Conservation (phyloP, 2,329 filamentous ascomycete genomes). For the Aureobasidium sp. region DNA sequence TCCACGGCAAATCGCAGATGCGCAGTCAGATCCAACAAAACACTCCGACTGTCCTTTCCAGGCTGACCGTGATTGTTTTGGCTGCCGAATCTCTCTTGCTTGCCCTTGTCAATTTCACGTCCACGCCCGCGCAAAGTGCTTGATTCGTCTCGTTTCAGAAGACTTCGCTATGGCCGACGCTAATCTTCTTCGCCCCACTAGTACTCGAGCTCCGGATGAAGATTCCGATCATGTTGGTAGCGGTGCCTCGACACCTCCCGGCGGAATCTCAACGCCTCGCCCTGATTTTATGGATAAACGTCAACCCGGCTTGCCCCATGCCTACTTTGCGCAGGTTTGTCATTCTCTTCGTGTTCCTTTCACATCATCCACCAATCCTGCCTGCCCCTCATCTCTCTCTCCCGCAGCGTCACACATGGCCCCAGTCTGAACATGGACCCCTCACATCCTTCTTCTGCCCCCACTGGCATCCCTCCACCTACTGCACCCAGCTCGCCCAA, state of each 20-base stretch:
- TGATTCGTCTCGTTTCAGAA: constrained; percentile 16
- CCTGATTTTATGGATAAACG: constrained; percentile 93
- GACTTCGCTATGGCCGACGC: constrained; percentile 24
- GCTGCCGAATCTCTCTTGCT: background rate
- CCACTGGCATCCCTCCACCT: constrained; percentile 18
- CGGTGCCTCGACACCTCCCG: constrained; percentile 76
- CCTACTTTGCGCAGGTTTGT: constrained; percentile 99
- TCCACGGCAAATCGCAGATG: constrained; percentile 4
- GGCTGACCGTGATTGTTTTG: background rate
- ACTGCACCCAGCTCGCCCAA: constrained; percentile 31
- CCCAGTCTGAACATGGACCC: constrained; percentile 17
- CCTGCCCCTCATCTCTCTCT: constrained; percentile 15
- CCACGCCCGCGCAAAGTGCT: constrained; percentile 15
- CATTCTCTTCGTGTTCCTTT: constrained; percentile 51
- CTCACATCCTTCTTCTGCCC: constrained; percentile 15
- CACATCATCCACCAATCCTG: constrained; percentile 16
- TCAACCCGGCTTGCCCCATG: constrained; percentile 84
- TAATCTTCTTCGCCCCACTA: constrained; percentile 31
- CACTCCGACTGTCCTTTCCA: background rate
- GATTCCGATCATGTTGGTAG: constrained; percentile 70
- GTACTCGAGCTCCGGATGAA: constrained; percentile 55
- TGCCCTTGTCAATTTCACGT: background rate
- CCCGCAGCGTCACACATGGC: constrained; percentile 17
- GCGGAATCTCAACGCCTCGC: constrained; percentile 76
- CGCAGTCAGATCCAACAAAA: constrained; percentile 6